phyloP scores from a whole-genome alignment of 345 rosid genomes.

The Gossypium rotundifolium region DNA sequence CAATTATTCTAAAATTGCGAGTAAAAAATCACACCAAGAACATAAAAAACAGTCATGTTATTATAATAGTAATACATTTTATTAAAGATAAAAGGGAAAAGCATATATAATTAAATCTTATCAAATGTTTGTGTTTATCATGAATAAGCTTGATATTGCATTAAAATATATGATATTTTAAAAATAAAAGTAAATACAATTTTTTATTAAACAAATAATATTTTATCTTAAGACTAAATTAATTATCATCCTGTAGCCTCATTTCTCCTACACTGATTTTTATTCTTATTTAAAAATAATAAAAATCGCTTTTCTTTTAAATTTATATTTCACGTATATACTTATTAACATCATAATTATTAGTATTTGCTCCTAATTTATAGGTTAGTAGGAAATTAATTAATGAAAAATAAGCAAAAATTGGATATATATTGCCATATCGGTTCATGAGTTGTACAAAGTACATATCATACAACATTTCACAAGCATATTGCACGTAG shows the following conservation, averaged over 20 bases:
- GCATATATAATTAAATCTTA: background rate
- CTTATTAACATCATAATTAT: background rate
- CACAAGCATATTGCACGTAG: background rate
- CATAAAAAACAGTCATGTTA: background rate
- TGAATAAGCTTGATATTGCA: too few relatives aligned
- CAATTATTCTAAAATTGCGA: too few relatives aligned
- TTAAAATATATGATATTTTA: too few relatives aligned
- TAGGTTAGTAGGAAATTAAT: background rate
- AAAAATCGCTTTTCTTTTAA: background rate
- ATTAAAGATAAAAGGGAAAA: background rate
- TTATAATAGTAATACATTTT: background rate
- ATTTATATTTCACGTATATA: background rate
- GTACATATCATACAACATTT: background rate
- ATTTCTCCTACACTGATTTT: background rate
- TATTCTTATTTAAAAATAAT: background rate
- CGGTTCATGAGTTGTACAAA: background rate
- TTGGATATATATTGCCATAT: too few relatives aligned
- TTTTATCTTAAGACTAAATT: background rate
- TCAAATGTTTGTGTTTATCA: too few relatives aligned
- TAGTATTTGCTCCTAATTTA: background rate
- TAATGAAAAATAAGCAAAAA: too few relatives aligned
- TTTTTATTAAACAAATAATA: too few relatives aligned
- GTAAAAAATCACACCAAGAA: background rate
- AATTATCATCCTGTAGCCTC: background rate
- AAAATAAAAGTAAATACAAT: too few relatives aligned